Conservation (phyloP, 2,329 filamentous ascomycete species). For the Pezicula rhizophila region DNA sequence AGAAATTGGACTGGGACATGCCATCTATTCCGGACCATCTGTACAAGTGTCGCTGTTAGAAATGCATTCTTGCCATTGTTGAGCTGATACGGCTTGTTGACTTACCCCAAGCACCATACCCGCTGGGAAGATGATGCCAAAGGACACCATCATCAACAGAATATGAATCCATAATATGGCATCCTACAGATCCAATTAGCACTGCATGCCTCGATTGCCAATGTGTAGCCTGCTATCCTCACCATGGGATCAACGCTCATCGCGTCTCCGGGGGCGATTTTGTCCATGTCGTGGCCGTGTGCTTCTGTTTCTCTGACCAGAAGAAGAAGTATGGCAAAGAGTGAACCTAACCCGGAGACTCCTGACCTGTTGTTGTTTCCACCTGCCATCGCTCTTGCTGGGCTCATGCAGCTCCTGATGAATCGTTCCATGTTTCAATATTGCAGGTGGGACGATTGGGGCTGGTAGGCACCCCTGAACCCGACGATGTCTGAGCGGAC, state of each 20-base stretch:
- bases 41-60: slow-evolving; percentile 12
- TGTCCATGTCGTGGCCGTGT: slow-evolving; percentile 39
- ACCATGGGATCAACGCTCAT: slow-evolving; percentile 71
- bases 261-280: slow-evolving; percentile 63
- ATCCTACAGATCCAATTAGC: slow-evolving; percentile 49
- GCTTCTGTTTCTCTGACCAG: slow-evolving; percentile 14
- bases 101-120: slow-evolving; percentile 92
- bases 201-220: slow-evolving; percentile 1
- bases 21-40: slow-evolving; percentile 88
- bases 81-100: slow-evolving; percentile 10
- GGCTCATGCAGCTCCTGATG: neutral
- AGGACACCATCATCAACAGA: slow-evolving; percentile 76
- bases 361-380: neutral
- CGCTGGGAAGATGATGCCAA: slow-evolving; percentile 85
- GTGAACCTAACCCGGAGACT: neutral
- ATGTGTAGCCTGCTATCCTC: neutral
- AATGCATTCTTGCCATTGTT: neutral
- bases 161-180: slow-evolving; percentile 91
- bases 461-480: no score
- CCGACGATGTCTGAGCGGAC: no score
- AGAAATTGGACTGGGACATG: slow-evolving; percentile 83
- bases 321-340: slow-evolving; percentile 8
- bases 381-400: neutral
- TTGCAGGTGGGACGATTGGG: neutral
- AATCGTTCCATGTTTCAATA: slow-evolving; percentile 4